Percentiles rank a stretch among this genome's conserved stretches.
Conservation (phyloP, 805 yeast species). For the Saccharomycopsis malanga region DNA sequence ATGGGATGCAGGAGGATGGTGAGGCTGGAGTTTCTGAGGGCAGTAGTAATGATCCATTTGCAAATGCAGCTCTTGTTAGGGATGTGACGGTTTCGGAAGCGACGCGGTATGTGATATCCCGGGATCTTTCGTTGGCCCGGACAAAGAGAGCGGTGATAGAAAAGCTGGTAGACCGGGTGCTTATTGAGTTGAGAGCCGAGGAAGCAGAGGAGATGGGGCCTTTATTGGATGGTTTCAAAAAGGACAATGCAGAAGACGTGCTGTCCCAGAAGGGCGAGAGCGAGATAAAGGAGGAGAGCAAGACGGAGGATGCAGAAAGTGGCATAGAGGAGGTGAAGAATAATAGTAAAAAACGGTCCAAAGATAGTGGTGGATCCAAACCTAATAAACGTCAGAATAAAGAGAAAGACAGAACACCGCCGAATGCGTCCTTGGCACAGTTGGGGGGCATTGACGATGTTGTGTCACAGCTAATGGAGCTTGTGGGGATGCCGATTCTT, state of each 20-base stretch:
- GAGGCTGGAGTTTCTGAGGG: not conserved
- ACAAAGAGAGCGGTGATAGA: slow-evolving; percentile 17
- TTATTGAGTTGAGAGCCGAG: slow-evolving; percentile 6
- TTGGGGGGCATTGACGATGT: slow-evolving; percentile 87
- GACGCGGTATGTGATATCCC: slow-evolving; percentile 7
- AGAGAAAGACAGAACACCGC: slow-evolving; percentile 60
- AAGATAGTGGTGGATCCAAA: slow-evolving; percentile 31
- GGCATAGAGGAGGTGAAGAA: not conserved
- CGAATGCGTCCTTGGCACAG: slow-evolving; percentile 57
- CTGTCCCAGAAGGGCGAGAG: slow-evolving; percentile 32
- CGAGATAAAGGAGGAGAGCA: slow-evolving; percentile 47
- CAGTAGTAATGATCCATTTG: slow-evolving; percentile 29
- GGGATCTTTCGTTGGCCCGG: slow-evolving; percentile 14
- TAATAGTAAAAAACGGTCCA: slow-evolving; percentile 43
- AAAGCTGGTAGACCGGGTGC: slow-evolving; percentile 14
- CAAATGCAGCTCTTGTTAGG: slow-evolving; percentile 4
- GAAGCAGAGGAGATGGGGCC: slow-evolving; percentile 22
- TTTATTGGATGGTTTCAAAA: slow-evolving; percentile 8
- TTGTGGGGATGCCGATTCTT: slow-evolving; percentile 82
- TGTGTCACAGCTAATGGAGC: slow-evolving; percentile 80
- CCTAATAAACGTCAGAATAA: slow-evolving; percentile 36
- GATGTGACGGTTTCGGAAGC: slow-evolving; percentile 15
- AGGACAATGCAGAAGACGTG: slow-evolving; percentile 20
- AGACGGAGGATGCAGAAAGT: not conserved
- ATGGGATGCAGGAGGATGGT: not conserved